phyloP scores from a whole-genome alignment of 2,329 filamentous ascomycete species.

The Onygenales sp. region DNA sequence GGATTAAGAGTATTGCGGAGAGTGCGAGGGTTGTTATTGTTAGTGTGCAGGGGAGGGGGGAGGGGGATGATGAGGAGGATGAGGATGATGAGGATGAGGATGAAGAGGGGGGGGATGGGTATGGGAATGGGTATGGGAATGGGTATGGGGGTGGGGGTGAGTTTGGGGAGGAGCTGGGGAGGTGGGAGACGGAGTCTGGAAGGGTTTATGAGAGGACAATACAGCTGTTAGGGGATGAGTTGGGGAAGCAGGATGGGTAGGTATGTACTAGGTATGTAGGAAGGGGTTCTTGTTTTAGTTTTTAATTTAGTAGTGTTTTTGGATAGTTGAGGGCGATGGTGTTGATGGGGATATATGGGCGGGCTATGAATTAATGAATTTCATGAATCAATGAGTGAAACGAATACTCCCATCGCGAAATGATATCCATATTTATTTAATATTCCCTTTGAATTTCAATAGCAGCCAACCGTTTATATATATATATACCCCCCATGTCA shows the following conservation, averaged over 20 bases:
- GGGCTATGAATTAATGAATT: no score
- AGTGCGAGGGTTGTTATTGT: slow-evolving; percentile 62
- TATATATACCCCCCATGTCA: no score
- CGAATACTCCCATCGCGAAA: no score
- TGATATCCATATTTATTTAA: no score
- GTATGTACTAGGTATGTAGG: no score
- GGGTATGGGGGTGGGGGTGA: slow-evolving; percentile 22
- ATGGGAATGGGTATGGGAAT: slow-evolving; percentile 32
- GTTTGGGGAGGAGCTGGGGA: slow-evolving; percentile 22
- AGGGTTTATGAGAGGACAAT: slow-evolving; percentile 73
- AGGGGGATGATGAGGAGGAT: slow-evolving; percentile 29
- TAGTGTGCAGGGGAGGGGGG: slow-evolving; percentile 46
- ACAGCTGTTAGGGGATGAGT: slow-evolving; percentile 58
- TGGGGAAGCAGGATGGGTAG: slow-evolving; percentile 35
- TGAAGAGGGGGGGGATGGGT: slow-evolving; percentile 29
- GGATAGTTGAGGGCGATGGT: no score
- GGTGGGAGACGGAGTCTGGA: slow-evolving; percentile 59
- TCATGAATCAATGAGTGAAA: no score
- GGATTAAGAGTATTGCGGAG: slow-evolving; percentile 72
- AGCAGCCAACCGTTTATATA: no score
- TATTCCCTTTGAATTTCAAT: no score
- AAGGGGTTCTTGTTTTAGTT: no score
- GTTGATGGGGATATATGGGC: no score
- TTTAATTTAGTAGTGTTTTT: no score
- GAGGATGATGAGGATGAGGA: slow-evolving; percentile 18